Evolutionary conservation across 768 basidiomycete genomes (phyloP).

Genomic region (Mrakia hoshinonis): DNA sequence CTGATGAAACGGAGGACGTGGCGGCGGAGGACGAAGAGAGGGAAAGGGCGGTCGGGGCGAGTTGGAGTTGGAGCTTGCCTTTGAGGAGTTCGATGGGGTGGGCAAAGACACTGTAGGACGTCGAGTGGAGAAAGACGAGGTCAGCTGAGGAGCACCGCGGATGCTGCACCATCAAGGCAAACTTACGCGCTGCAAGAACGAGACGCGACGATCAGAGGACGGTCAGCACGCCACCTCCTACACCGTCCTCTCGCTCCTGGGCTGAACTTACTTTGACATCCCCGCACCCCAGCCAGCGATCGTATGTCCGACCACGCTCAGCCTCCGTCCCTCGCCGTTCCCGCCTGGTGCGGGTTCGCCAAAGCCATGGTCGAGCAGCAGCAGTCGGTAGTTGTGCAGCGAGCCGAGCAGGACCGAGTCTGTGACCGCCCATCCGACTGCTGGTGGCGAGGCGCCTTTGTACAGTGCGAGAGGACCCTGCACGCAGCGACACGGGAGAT

Average conservation of each 20-base stretch:
- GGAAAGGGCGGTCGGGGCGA: conserved; percentile 30
- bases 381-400: conserved; percentile 39
- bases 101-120: conserved; percentile 58
- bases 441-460: conserved; percentile 17
- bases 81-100: conserved; percentile 73
- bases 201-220: neutral
- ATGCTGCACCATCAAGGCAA: too few species aligned
- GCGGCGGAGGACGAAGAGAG: conserved; percentile 43
- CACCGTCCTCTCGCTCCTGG: neutral
- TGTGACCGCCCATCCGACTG: conserved; percentile 41
- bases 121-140: neutral
- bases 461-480: conserved; percentile 13
- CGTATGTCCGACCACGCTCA: conserved; percentile 38
- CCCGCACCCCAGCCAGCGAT: conserved; percentile 39
- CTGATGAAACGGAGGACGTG: conserved; percentile 43
- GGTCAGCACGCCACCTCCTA: too few species aligned
- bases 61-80: conserved; percentile 46
- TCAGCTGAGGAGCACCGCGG: neutral
- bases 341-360: conserved; percentile 30
- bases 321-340: conserved; percentile 22
- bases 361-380: conserved; percentile 35
- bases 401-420: conserved; percentile 41
- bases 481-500: too few species aligned
- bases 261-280: conserved; percentile 38
- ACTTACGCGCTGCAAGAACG: neutral